These are phyloP conservation scores for Pseudozyma hubeiensis DNA, from an alignment of 1,284 basidiomycete genomes.

Conservation along the genomic window DNA sequence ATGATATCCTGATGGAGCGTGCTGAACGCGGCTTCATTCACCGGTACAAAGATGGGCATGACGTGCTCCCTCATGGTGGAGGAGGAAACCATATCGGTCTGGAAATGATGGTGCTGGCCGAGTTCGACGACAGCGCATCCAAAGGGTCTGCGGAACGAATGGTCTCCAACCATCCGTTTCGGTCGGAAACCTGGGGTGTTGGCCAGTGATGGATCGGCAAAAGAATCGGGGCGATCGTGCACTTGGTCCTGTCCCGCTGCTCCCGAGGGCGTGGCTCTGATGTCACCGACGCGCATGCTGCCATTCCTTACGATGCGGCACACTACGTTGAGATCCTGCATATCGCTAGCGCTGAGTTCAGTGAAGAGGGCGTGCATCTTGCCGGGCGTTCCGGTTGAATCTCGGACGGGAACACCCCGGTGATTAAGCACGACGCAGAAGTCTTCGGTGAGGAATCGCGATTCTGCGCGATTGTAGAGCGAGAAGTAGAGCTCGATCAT, in stretches of 20 bases:
- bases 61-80: slow-evolving; percentile 75
- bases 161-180: slow-evolving; percentile 53
- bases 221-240: slow-evolving; percentile 23
- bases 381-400: slow-evolving; percentile 68
- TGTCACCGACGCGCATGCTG: slow-evolving; percentile 77
- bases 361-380: slow-evolving; percentile 76
- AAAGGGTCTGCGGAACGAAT: slow-evolving; percentile 82
- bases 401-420: slow-evolving; percentile 84
- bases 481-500: slow-evolving; percentile 93
- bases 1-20: slow-evolving; percentile 96
- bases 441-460: slow-evolving; percentile 91
- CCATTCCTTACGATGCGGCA: slow-evolving; percentile 92
- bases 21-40: slow-evolving; percentile 85
- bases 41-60: slow-evolving; percentile 88
- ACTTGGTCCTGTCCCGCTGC: slow-evolving; percentile 43
- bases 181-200: slow-evolving; percentile 44
- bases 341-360: slow-evolving; percentile 85
- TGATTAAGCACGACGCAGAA: slow-evolving; percentile 90
- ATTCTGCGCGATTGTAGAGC: slow-evolving; percentile 84
- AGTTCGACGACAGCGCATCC: slow-evolving; percentile 93
- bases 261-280: slow-evolving; percentile 64
- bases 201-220: slow-evolving; percentile 39
- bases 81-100: slow-evolving; percentile 72
- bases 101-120: slow-evolving; percentile 74
- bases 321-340: slow-evolving; percentile 72